A percentile compares a stretch with the other conserved stretches of the same genome.
Evolutionary conservation across 1,284 basidiomycete species (phyloP).

Genomic region (Cryptococcus amylolentus): DNA sequence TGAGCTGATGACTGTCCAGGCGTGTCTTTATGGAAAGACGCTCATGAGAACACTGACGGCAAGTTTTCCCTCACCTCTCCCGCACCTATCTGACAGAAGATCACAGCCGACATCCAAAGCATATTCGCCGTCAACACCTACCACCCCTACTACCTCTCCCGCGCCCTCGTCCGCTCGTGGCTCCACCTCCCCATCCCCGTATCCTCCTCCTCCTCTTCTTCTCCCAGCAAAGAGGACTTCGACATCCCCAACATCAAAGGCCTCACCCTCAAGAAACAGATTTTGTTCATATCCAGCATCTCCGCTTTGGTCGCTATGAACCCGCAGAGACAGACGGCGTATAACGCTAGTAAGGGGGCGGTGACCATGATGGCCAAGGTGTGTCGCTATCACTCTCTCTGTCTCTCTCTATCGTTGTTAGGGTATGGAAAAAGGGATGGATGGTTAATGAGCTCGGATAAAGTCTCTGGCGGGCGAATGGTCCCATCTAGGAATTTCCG

Average conservation of each 20-base stretch:
- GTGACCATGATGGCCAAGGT: slow-evolving; percentile 46
- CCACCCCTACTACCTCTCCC: slow-evolving; percentile 41
- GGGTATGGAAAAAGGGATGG: not conserved
- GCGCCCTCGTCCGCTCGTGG: slow-evolving; percentile 42
- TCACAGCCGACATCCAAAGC: slow-evolving; percentile 34
- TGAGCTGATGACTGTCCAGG: slow-evolving; percentile 13
- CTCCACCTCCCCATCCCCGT: slow-evolving; percentile 27
- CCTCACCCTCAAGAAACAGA: slow-evolving; percentile 39
- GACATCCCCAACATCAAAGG: slow-evolving; percentile 5
- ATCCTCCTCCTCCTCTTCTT: not conserved
- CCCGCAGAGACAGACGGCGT: slow-evolving; percentile 46
- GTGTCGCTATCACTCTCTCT: slow-evolving; percentile 1
- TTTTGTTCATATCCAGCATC: slow-evolving; percentile 49
- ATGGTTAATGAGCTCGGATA: not conserved
- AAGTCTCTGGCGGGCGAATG: slow-evolving; percentile 48
- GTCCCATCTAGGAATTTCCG: slow-evolving; percentile 42
- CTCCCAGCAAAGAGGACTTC: not conserved
- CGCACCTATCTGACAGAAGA: no score
- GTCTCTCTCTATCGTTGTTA: not conserved
- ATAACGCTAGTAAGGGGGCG: slow-evolving; percentile 48
- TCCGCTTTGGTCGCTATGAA: slow-evolving; percentile 46
- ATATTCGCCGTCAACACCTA: slow-evolving; percentile 45
- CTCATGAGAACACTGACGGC: slow-evolving; percentile 42
- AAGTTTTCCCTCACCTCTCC: slow-evolving; percentile 4
- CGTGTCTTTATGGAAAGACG: slow-evolving; percentile 41